Conservation (phyloP, 371 early-diverging fungal genomes). For the Mortierella sp. region DNA sequence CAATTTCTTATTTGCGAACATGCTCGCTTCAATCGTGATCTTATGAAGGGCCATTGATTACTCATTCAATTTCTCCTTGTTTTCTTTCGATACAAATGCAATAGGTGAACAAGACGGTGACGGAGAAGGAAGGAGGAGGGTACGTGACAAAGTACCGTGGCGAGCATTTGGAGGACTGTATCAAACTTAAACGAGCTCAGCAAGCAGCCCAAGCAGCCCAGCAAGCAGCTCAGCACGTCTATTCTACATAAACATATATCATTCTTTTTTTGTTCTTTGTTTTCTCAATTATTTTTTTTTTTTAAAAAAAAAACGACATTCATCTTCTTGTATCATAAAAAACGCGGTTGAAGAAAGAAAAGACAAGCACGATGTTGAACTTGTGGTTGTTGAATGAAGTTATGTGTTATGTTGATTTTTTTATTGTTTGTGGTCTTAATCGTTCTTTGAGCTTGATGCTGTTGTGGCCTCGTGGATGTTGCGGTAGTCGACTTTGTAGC, state of each 20-base stretch:
- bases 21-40: too few relatives aligned
- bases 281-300: slow-evolving; percentile 10
- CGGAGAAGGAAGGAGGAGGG: slow-evolving; percentile 71
- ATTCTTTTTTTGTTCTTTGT: background rate
- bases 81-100: background rate
- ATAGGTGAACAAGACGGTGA: slow-evolving; percentile 77
- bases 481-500: slow-evolving; percentile 51
- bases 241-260: slow-evolving; percentile 7
- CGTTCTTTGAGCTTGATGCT: slow-evolving; percentile 5
- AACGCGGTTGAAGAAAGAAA: background rate
- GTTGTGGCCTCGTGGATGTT: slow-evolving; percentile 33
- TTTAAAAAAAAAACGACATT: background rate
- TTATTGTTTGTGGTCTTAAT: background rate
- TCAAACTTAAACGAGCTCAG: slow-evolving; percentile 39
- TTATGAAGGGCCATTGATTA: too few relatives aligned
- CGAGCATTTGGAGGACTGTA: slow-evolving; percentile 70
- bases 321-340: slow-evolving; percentile 1
- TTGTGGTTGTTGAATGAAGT: background rate
- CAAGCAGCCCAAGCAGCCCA: slow-evolving; percentile 31
- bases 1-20: background rate
- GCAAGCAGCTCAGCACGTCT: slow-evolving; percentile 21
- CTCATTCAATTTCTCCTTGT: background rate
- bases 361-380: background rate
- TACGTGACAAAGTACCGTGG: slow-evolving; percentile 77
- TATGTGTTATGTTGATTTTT: background rate